Evolutionary conservation across 179 eudicot genomes (phyloP), one percentile per base, ranked within the genome.

Genomic region (Carnegiea gigantea): DNA sequence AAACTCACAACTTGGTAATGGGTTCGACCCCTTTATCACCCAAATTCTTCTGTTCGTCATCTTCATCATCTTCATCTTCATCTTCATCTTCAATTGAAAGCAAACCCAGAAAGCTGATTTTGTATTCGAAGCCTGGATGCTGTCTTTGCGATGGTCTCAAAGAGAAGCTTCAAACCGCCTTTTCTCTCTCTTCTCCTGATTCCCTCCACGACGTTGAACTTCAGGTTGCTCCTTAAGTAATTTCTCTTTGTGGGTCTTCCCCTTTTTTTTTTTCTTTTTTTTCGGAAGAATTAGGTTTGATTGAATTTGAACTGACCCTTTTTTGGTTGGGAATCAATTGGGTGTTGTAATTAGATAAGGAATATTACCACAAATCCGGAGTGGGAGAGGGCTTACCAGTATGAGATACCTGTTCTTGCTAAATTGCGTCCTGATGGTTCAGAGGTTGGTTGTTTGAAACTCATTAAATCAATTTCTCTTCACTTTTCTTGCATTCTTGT

Each of bases 71-170:
- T 28, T 28, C 30, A 1, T 28, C 30, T 28, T 28, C 81, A 10
- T 43, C 84, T 26, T 48, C 86, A n/a, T 49, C 83, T 40, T 51
- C 85, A 33, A 11, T 83, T 12, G 71, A 76, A 6, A 46, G 59
- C 20, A 86, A 79, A 1, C 79, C 83, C 54, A 89, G 88, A 73
- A 92, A 90, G 85, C 86, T 94, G 60, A 82, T 93, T 30, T 88
- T 94, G 3, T 93, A 94, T 84, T 94, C 97, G 1, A 94, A 92
- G 83, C 95, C 98, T 8, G 95, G 95, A 43, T 94, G 98, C 79
- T 94, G 98, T 87, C 88, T 94, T 84, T 94, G 98, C 82, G 97
- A 94, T 85, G 97, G 95, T 77, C 95, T 93, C 80, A 93, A 94
- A 85, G 93, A 93, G 83, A 95, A 93, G 76, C 91, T 95, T 7